A percentile compares a stretch with the other conserved stretches of the same genome.
These are phyloP conservation scores for Ustilago esculenta DNA, from an alignment of 1,284 basidiomycete species.

Conservation along the genomic window DNA sequence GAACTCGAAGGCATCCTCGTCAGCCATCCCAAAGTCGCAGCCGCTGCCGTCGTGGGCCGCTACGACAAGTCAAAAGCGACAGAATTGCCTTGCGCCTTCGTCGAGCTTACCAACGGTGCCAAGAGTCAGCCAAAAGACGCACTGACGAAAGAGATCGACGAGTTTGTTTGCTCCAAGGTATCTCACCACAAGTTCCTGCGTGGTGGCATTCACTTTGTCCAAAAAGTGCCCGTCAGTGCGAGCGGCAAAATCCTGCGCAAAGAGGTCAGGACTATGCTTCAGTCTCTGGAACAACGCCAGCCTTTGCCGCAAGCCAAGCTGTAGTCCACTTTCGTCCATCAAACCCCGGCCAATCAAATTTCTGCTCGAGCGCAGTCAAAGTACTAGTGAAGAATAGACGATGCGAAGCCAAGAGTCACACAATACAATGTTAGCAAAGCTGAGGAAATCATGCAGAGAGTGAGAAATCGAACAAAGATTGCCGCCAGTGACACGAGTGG, in stretches of 20 bases:
- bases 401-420: too few species aligned
- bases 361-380: too few species aligned
- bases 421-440: background rate
- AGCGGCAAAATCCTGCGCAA: conserved; percentile 50
- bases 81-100: conserved; percentile 36
- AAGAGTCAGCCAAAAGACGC: background rate
- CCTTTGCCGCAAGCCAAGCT: conserved; percentile 16
- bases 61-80: conserved; percentile 48
- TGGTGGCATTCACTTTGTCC: conserved; percentile 40
- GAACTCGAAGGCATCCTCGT: conserved; percentile 58
- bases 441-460: too few species aligned
- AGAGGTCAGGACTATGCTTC: conserved; percentile 19
- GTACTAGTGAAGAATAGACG: too few species aligned
- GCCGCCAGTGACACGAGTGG: too few species aligned
- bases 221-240: conserved; percentile 39
- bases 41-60: conserved; percentile 56
- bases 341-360: too few species aligned
- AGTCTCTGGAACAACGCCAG: conserved; percentile 7
- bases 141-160: conserved; percentile 23
- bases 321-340: background rate
- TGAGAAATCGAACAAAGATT: too few species aligned
- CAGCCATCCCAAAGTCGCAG: conserved; percentile 42
- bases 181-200: conserved; percentile 43
- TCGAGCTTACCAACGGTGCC: conserved; percentile 24
- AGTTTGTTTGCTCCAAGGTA: conserved; percentile 32